Percentiles rank a stretch among this genome's conserved stretches.
Evolutionary conservation across 225 moss, liverwort and hornwort species (phyloP).

Genomic region (Ulota crispa): DNA sequence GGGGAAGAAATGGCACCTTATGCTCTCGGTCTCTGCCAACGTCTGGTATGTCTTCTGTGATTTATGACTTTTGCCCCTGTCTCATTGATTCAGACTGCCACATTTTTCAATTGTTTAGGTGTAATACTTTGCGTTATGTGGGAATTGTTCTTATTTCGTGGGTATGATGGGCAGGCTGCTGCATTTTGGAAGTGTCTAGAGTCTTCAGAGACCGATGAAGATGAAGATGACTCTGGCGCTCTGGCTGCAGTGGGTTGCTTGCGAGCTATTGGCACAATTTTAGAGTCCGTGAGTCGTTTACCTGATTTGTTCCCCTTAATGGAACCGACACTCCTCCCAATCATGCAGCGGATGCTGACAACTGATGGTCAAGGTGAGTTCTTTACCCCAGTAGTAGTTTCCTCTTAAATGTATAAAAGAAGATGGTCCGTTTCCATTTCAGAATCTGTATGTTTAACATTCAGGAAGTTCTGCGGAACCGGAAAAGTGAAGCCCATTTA

Average conservation of each 20-base stretch:
- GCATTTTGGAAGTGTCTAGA: constrained; percentile 98
- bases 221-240: constrained; percentile 97
- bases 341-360: constrained; percentile 99
- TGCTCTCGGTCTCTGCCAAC: constrained; percentile 97
- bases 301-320: constrained; percentile 91
- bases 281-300: constrained; percentile 93
- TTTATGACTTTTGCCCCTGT: background rate
- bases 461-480: background rate
- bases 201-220: constrained; percentile 93
- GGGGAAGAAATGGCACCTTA: constrained; percentile 99
- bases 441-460: background rate
- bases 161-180: constrained; percentile 67
- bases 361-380: constrained; percentile 93
- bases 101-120: background rate
- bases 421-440: background rate
- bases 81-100: background rate
- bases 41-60: constrained; percentile 58
- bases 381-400: background rate
- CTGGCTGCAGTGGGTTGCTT: constrained; percentile 97
- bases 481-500: background rate
- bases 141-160: background rate
- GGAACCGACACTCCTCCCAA: constrained; percentile 91
- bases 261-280: constrained; percentile 92
- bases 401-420: background rate
- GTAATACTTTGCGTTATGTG: background rate